Percentiles rank a stretch among this genome's conserved stretches.
phyloP scores from a whole-genome alignment of 2,329 filamentous ascomycete genomes.

The Aspergillus caelatus region DNA sequence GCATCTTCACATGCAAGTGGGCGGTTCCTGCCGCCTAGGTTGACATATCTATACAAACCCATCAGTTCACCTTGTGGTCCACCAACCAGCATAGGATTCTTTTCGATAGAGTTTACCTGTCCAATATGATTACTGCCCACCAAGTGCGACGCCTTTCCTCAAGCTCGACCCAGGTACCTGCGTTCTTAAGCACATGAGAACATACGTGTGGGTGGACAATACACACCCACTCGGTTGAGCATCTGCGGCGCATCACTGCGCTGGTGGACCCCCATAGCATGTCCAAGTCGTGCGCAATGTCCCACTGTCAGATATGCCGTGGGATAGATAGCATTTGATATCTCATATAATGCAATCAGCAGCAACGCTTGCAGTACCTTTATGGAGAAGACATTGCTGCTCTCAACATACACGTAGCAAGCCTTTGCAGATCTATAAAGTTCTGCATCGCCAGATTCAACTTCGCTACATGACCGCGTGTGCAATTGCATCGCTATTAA shows the following conservation, averaged over 20 bases:
- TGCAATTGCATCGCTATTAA: not conserved
- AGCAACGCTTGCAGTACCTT: not conserved
- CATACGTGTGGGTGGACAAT: rapidly evolving
- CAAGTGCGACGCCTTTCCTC: conserved; percentile 2
- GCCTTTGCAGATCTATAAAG: not conserved
- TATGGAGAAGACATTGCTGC: not conserved
- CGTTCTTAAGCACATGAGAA: not conserved
- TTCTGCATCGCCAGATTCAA: not conserved
- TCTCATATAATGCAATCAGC: conserved; percentile 3
- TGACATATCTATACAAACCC: not conserved
- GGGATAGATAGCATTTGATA: not conserved
- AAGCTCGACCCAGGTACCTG: not conserved
- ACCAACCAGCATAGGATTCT: not conserved
- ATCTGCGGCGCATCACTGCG: not conserved
- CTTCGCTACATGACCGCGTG: not conserved
- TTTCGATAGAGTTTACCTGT: not conserved
- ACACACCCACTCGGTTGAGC: not conserved
- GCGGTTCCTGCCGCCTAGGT: not conserved
- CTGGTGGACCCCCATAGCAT: not conserved
- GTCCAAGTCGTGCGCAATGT: not conserved
- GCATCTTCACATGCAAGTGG: conserved; percentile 1
- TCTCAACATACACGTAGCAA: not conserved
- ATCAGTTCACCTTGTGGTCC: not conserved
- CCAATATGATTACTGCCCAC: not conserved
- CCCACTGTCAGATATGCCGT: conserved; percentile 4